Percentiles rank a stretch among this genome's conserved stretches.
Conservation (phyloP, 805 yeast genomes). For the Debaryomyces hansenii region DNA sequence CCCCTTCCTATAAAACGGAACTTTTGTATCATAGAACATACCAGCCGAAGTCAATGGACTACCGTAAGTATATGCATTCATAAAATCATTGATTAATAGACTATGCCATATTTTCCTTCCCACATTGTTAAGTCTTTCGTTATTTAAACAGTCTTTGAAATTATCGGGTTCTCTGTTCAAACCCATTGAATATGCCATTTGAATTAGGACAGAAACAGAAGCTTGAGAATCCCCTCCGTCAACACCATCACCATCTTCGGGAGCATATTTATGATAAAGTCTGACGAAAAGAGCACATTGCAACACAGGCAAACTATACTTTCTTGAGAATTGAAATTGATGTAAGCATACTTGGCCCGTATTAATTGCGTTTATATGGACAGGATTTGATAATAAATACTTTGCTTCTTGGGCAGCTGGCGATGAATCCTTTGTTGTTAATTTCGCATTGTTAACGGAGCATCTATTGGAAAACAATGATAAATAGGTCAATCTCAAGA, state of each 20-base stretch:
- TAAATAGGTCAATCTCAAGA: constrained; percentile 36
- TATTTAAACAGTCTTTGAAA: neutral
- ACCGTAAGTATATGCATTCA: constrained; percentile 46
- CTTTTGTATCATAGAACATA: constrained; percentile 46
- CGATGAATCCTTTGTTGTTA: constrained; percentile 12
- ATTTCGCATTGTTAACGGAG: constrained; percentile 16
- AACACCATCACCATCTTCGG: constrained; percentile 50
- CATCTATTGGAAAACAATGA: constrained; percentile 25
- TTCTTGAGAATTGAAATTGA: constrained; percentile 46
- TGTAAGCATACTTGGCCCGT: constrained; percentile 51
- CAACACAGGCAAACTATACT: constrained; percentile 48
- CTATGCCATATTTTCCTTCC: constrained; percentile 31
- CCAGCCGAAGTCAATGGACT: constrained; percentile 38
- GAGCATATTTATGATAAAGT: constrained; percentile 53
- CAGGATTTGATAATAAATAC: constrained; percentile 39
- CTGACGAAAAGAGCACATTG: constrained; percentile 62
- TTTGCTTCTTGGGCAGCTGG: constrained; percentile 17
- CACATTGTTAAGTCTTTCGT: constrained; percentile 16
- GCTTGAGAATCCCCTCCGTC: constrained; percentile 33
- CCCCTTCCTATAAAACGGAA: constrained; percentile 36
- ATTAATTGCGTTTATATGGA: constrained; percentile 36
- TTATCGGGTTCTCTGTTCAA: constrained; percentile 40
- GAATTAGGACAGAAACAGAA: constrained; percentile 28
- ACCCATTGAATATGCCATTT: constrained; percentile 47
- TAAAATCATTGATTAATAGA: constrained; percentile 32